Conservation (phyloP, 2,329 filamentous ascomycete genomes). For the Xylaria arbuscula region DNA sequence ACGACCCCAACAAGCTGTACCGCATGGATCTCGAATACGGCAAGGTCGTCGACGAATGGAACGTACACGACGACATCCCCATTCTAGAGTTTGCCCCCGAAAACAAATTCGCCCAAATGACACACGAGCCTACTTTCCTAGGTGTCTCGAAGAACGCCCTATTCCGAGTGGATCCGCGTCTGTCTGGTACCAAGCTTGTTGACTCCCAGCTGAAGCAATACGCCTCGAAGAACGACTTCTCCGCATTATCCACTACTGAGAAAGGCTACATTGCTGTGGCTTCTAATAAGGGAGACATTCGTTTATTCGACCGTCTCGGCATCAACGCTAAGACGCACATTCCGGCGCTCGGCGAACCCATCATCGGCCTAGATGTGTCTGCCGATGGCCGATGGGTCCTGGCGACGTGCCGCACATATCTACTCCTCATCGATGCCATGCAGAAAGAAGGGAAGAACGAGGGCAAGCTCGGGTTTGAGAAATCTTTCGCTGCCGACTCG, state of each 20-base stretch:
- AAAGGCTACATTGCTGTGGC: slow-evolving; percentile 97
- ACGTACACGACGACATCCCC: slow-evolving; percentile 94
- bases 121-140: slow-evolving; percentile 91
- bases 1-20: slow-evolving; percentile 90
- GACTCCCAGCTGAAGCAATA: slow-evolving; percentile 96
- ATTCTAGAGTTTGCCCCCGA: slow-evolving; percentile 93
- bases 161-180: slow-evolving; percentile 91
- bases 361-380: slow-evolving; percentile 93
- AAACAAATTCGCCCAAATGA: slow-evolving; percentile 99
- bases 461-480: slow-evolving; percentile 98
- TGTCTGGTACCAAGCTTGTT: slow-evolving; percentile 91
- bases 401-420: slow-evolving; percentile 92
- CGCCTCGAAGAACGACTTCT: slow-evolving; percentile 96
- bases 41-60: slow-evolving; percentile 99
- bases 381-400: slow-evolving; percentile 96
- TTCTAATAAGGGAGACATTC: slow-evolving; percentile 97
- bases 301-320: slow-evolving; percentile 93
- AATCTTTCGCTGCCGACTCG: slow-evolving; percentile 87
- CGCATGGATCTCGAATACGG: slow-evolving; percentile 98
- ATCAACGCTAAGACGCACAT: slow-evolving; percentile 98
- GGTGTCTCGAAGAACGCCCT: slow-evolving; percentile 93
- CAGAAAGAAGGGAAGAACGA: slow-evolving; percentile 96
- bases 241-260: slow-evolving; percentile 90
- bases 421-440: slow-evolving; percentile 89
- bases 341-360: slow-evolving; percentile 92